Evolutionary conservation across 805 yeast species (phyloP), one percentile per base, ranked within the genome.

Genomic region (Ogataea henricii): DNA sequence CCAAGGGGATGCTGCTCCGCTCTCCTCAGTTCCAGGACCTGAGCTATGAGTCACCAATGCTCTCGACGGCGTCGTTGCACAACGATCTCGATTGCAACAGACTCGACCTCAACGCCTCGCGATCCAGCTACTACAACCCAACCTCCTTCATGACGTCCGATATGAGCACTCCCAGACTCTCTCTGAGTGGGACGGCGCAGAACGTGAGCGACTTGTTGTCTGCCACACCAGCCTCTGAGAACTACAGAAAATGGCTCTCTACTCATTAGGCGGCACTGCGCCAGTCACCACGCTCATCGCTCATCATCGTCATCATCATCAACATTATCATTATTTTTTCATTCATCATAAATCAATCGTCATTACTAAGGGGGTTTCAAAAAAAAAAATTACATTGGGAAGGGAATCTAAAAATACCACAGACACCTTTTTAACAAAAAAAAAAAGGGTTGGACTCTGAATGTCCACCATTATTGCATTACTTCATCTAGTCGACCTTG

Each of bases 221-320:
- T n/a, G 53, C 56, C 37, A 45, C 51, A 13, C 60, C 60, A 36
- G 59, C 69, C 16, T 63, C 66, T 6, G 65, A 64, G 38, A 65
- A 65, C 41, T 65, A 66, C 46, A 63, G 57, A 43, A 64, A 49
- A 42, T 65, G 68, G 69, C 50, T 66, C 23, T 59, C 69, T 6
- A 61, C 47, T 30, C 65, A 61, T 38, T 52, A 49, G 42, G n/a
- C 5, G 14, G 38, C 27, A 26, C 21, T n/a, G 20, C 22, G 41
- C 25, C 20, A n/a, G 33, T 25, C 32, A 36, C 13, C 16, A 27
- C 40, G 29, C 34, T 17, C 23, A 35, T 30, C 22, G 40, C 40
- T 25, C 35, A 30, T 29, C 25, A 21, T 43, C 26, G 18, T 36
- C 35, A 43, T 25, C 26, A 36, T 39, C 33, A 25, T 37, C n/a